Evolutionary conservation across 2,329 filamentous ascomycete species (phyloP).

Genomic region (Verticillium klebahnii): DNA sequence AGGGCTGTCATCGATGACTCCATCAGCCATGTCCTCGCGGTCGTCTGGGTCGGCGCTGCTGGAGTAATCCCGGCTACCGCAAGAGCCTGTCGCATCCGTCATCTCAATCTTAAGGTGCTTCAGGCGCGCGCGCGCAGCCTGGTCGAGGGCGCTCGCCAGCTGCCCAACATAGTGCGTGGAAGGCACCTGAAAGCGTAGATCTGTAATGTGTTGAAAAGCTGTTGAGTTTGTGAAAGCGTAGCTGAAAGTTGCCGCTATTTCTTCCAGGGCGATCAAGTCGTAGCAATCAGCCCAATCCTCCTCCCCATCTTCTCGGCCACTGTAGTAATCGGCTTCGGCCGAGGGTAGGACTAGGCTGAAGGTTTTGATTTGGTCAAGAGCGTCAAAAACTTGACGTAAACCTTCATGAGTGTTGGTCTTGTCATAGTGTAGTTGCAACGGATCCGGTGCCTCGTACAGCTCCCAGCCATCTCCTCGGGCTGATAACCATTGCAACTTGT

Average conservation of each 20-base stretch:
- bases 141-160: neutral
- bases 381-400: neutral
- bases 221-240: neutral
- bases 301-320: neutral
- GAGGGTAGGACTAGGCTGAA: neutral
- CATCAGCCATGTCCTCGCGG: neutral
- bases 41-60: neutral
- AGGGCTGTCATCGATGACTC: neutral
- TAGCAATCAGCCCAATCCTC: conserved; percentile 3
- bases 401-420: neutral
- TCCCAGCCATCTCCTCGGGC: neutral
- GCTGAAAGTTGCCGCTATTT: neutral
- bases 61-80: neutral
- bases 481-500: neutral
- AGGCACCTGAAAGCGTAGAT: conserved; percentile 4
- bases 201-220: neutral
- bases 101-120: conserved; percentile 1
- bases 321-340: neutral
- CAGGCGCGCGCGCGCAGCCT: conserved; percentile 1
- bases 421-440: conserved; percentile 2
- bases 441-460: neutral
- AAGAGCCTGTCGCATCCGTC: conserved; percentile 4
- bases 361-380: neutral
- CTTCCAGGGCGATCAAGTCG: conserved; percentile 1
- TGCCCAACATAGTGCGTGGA: conserved; percentile 3